Percentiles rank a stretch among this genome's conserved stretches.
Conservation (phyloP, 2,329 filamentous ascomycete genomes). For the Pseudogymnoascus sp. region DNA sequence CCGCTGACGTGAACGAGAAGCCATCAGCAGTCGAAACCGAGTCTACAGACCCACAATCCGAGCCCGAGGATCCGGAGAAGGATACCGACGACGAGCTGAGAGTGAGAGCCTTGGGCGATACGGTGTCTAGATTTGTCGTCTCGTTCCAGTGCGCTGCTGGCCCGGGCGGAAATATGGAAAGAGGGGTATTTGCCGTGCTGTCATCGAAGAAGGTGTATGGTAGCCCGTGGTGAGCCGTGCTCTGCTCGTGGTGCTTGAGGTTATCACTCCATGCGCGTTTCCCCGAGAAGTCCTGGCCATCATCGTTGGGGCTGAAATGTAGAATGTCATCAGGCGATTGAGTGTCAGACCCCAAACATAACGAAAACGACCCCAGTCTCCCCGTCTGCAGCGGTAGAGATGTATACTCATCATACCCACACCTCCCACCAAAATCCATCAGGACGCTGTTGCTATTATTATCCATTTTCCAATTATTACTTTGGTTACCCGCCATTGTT, state of each 20-base stretch:
- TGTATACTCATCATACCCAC: not conserved
- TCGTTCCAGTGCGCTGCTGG: not conserved
- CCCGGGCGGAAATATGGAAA: too few species aligned
- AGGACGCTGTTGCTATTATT: not conserved
- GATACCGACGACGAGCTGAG: not conserved
- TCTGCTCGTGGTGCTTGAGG: not conserved
- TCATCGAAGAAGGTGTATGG: not conserved
- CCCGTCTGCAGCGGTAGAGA: not conserved
- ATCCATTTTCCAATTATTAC: not conserved
- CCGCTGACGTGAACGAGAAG: not conserved
- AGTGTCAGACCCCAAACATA: not conserved
- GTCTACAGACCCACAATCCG: not conserved
- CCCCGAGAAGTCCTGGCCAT: not conserved
- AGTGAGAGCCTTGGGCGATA: not conserved
- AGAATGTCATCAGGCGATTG: not conserved
- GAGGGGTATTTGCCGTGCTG: accelerated
- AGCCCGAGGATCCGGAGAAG: not conserved
- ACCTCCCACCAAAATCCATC: too few species aligned
- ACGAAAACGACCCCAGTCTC: not conserved
- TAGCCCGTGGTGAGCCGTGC: not conserved
- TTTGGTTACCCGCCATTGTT: not conserved
- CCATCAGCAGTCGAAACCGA: not conserved
- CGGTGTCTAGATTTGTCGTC: not conserved
- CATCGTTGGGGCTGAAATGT: not conserved
- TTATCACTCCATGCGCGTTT: not conserved